phyloP scores from a whole-genome alignment of 352 stramenopile species.

The Phytophthora sansomeana region DNA sequence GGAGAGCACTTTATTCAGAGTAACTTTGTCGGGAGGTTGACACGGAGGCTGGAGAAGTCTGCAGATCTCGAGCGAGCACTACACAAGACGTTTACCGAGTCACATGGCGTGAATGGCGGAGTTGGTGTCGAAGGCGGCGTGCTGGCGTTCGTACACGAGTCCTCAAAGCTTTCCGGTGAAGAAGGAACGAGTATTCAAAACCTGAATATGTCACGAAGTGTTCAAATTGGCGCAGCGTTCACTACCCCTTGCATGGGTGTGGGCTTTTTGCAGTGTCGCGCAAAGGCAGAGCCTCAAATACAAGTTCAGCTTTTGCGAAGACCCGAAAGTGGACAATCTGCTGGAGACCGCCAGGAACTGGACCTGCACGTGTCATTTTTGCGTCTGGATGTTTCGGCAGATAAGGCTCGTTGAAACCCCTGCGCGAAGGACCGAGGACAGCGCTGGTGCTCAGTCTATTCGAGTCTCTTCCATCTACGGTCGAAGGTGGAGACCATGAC shows the following conservation, averaged over 20 bases:
- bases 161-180: not conserved
- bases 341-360: conserved; percentile 18
- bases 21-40: conserved; percentile 46
- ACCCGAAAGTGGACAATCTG: conserved; percentile 10
- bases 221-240: conserved; percentile 68
- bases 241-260: conserved; percentile 77
- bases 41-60: conserved; percentile 35
- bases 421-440: not conserved
- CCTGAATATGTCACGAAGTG: not conserved
- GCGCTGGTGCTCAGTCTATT: not conserved
- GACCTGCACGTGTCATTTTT: conserved; percentile 41
- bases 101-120: conserved; percentile 44
- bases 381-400: conserved; percentile 3
- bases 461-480: too few relatives aligned
- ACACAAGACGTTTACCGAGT: conserved; percentile 44
- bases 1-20: conserved; percentile 79
- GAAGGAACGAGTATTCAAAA: not conserved
- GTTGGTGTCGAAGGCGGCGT: conserved; percentile 62
- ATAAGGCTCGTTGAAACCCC: not conserved
- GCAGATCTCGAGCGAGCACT: conserved; percentile 39
- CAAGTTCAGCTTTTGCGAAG: conserved; percentile 64
- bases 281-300: conserved; percentile 17
- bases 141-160: conserved; percentile 39
- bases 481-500: not conserved
- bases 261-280: conserved; percentile 48